A percentile compares a stretch with the other conserved stretches of the same genome.
Evolutionary conservation across 495 filamentous ascomycete genomes (phyloP).

Genomic region (Hypoxylon cercidicola): DNA sequence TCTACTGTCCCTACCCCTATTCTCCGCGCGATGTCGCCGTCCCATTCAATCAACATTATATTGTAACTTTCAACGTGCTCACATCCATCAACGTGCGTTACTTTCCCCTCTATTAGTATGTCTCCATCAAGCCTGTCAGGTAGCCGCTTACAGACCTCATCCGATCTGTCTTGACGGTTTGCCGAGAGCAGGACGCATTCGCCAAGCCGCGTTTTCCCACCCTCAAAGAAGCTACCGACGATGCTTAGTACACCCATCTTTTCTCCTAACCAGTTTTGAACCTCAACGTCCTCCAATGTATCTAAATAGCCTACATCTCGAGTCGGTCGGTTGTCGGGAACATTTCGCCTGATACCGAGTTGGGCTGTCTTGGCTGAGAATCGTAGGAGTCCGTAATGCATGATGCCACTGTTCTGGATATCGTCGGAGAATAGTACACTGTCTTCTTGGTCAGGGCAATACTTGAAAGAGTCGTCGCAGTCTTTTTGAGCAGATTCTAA

Average conservation of each 20-base stretch:
- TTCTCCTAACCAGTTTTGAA: background rate
- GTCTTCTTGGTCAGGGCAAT: background rate
- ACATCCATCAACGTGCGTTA: conserved; percentile 1
- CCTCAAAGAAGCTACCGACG: background rate
- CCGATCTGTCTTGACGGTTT: background rate
- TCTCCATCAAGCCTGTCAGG: background rate
- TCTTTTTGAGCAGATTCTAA: background rate
- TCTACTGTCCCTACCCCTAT: background rate
- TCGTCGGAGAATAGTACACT: background rate
- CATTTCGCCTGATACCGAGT: too few species aligned
- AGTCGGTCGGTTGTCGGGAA: too few species aligned
- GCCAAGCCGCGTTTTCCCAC: background rate
- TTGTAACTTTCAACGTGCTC: conserved; percentile 1
- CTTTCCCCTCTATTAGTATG: background rate
- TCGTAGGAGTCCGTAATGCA: background rate
- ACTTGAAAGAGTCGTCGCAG: background rate
- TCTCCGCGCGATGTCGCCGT: background rate
- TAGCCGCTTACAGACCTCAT: background rate
- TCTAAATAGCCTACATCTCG: background rate
- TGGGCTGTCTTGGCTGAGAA: background rate
- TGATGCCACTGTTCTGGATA: background rate
- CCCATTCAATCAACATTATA: conserved; percentile 1
- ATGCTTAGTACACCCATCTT: background rate
- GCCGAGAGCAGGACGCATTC: background rate
- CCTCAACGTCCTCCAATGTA: background rate